Conservation (phyloP, 176 grass and related monocot genomes). For the Oryza meridionalis region DNA sequence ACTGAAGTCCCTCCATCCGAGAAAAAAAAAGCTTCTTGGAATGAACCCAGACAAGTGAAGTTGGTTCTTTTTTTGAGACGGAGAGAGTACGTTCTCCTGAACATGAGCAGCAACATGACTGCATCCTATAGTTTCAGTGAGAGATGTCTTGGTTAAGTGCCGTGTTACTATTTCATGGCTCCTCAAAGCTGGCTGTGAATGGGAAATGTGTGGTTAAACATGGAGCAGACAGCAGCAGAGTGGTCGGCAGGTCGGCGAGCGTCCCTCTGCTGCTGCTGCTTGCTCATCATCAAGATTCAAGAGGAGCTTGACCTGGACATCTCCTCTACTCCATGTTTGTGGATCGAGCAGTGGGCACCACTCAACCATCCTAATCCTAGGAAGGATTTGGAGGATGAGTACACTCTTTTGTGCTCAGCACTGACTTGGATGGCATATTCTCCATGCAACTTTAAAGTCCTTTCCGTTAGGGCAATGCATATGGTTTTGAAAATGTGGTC, state of each 20-base stretch:
- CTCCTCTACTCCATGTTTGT: not conserved
- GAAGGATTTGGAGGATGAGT: not conserved
- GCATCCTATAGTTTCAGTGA: not conserved
- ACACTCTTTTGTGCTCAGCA: not conserved
- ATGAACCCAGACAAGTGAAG: no score
- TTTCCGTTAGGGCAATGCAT: slow-evolving; percentile 7
- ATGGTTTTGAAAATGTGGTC: not conserved
- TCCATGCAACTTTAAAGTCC: not conserved
- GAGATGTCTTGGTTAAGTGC: not conserved
- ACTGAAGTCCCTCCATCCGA: not conserved
- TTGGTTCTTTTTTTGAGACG: no score
- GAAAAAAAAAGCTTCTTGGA: no score
- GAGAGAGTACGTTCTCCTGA: no score
- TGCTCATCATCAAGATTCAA: no score
- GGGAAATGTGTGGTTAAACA: not conserved
- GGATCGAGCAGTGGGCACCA: not conserved
- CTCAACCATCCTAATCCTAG: not conserved
- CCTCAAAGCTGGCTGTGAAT: not conserved
- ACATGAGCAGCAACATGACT: no score
- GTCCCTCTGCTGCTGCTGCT: no score
- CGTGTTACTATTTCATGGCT: not conserved
- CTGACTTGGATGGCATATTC: slow-evolving; percentile 22
- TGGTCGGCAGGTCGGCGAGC: not conserved
- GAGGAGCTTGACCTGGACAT: no score
- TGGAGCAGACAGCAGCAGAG: not conserved